Base-by-base conservation (phyloP, 2,329 filamentous ascomycete species). In the Penicillium oxalicum region DNA sequence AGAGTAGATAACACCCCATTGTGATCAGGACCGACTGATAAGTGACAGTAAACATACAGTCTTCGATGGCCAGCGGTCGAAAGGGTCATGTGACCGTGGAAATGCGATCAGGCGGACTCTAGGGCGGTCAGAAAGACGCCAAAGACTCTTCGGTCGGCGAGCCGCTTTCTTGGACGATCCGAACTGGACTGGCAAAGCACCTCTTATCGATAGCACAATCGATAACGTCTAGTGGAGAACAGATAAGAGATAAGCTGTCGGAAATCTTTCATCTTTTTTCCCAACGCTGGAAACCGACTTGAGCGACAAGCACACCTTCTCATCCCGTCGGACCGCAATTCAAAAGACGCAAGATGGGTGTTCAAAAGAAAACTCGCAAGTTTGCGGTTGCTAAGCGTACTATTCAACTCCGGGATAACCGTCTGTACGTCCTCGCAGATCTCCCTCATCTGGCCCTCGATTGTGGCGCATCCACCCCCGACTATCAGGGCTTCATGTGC, bases 341-440 rank as follows among this genome's bases (percentile, higher is more conserved):
- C 40, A 34, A 32, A 12, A 26, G 25, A 39, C 45, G 49, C 55
- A 58, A 28, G n/a, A 96, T 96, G 91, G 91, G 90, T 72, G 82
- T 90, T 59, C 82, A 84, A 55, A 95, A 95, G 76, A 88, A 84
- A 69, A 95, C 88, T 45, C 84, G 91, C 75, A 96, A 96, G 75
- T 97, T 95, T 69, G 91, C 83, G 43, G 75, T 79, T 67, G 81
- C 90, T 65, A 94, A 95, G 76, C 79, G 88, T 59, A 75, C 95
- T 45, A 90, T 96, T 60, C 84, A 87, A 42, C 82, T 87, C 63
- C 82, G 83, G 50, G 91, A 97, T 76, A 82, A 81, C 40, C 79
- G 90, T 48, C 76, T 94, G 68, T 67, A 58, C 32, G 61, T 62
- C 18, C n/a, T 35, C 25, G n/a, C 35, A n/a, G 28, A 26, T 18